These are phyloP conservation scores for Coemansia pectinata DNA, from an alignment of 192 early-diverging fungal species.

Conservation along the genomic window DNA sequence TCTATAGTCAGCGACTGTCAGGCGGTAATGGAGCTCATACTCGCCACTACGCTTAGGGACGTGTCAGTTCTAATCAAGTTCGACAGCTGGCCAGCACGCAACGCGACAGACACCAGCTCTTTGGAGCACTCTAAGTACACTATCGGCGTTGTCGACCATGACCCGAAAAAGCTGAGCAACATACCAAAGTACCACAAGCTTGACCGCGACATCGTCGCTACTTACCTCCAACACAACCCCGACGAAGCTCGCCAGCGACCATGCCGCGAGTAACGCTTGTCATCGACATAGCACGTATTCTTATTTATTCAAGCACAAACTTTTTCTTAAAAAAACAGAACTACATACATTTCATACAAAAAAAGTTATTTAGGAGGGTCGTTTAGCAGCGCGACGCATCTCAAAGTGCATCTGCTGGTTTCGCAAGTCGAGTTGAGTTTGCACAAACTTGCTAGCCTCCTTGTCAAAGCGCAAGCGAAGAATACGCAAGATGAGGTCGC, in stretches of 20 bases:
- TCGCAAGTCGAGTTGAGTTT: conserved; percentile 46
- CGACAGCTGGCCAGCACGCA: conserved; percentile 12
- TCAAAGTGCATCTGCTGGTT: conserved; percentile 52
- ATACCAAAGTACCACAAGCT: conserved; percentile 53
- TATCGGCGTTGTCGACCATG: conserved; percentile 67
- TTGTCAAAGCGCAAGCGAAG: conserved; percentile 51
- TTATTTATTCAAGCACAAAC: not conserved
- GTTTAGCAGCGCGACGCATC: conserved; percentile 40
- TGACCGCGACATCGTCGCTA: conserved; percentile 60
- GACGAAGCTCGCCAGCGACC: conserved; percentile 13
- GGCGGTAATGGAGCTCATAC: conserved; percentile 62
- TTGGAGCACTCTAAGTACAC: conserved; percentile 3
- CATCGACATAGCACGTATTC: not conserved
- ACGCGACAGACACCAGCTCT: not conserved
- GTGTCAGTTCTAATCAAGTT: conserved; percentile 66
- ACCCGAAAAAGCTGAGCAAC: conserved; percentile 66
- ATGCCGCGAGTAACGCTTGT: conserved; percentile 23
- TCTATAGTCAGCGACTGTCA: conserved; percentile 39
- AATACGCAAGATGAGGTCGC: conserved; percentile 50
- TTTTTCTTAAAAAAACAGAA: too few species aligned
- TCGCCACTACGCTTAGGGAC: conserved; percentile 77
- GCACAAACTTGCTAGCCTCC: conserved; percentile 46
- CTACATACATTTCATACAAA: not conserved
- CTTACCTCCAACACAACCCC: conserved; percentile 37
- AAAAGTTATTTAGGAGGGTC: not conserved